Conservation (phyloP, 2,329 filamentous ascomycete genomes). For the Byssothecium circinans region DNA sequence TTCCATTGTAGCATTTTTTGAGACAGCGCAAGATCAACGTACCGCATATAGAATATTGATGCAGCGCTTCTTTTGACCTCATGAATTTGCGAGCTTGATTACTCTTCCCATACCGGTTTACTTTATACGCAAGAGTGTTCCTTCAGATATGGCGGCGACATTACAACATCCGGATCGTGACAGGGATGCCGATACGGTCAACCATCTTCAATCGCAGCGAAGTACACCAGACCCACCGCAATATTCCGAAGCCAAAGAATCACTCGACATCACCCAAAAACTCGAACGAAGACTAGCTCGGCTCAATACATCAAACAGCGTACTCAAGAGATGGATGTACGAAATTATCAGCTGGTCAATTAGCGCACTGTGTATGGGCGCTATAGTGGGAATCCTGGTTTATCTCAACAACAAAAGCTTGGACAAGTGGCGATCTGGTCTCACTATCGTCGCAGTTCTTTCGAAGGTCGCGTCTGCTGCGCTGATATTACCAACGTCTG, state of each 20-base stretch:
- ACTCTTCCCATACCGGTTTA: too few species aligned
- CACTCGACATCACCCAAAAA: slow-evolving; percentile 19
- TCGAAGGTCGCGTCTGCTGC: slow-evolving; percentile 30
- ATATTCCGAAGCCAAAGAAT: neutral
- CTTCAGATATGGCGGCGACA: too few species aligned
- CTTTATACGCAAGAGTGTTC: too few species aligned
- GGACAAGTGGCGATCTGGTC: slow-evolving; percentile 34
- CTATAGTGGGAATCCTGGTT: slow-evolving; percentile 38
- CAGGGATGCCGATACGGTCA: too few species aligned
- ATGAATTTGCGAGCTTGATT: too few species aligned
- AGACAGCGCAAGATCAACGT: too few species aligned
- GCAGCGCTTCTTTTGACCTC: too few species aligned
- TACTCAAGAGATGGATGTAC: slow-evolving; percentile 29
- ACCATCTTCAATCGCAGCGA: too few species aligned
- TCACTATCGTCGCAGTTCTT: slow-evolving; percentile 23
- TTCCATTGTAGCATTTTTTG: too few species aligned
- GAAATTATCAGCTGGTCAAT: slow-evolving; percentile 31
- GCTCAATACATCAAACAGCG: slow-evolving; percentile 23
- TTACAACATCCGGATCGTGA: too few species aligned
- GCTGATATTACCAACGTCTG: slow-evolving; percentile 26
- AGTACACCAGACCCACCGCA: neutral
- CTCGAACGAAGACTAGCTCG: slow-evolving; percentile 26
- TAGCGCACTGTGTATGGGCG: slow-evolving; percentile 38
- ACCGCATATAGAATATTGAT: too few species aligned
- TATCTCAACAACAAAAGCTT: slow-evolving; percentile 30